These are phyloP conservation scores for Luvunga scandens DNA, from an alignment of 345 rosid genomes.

Conservation along the genomic window DNA sequence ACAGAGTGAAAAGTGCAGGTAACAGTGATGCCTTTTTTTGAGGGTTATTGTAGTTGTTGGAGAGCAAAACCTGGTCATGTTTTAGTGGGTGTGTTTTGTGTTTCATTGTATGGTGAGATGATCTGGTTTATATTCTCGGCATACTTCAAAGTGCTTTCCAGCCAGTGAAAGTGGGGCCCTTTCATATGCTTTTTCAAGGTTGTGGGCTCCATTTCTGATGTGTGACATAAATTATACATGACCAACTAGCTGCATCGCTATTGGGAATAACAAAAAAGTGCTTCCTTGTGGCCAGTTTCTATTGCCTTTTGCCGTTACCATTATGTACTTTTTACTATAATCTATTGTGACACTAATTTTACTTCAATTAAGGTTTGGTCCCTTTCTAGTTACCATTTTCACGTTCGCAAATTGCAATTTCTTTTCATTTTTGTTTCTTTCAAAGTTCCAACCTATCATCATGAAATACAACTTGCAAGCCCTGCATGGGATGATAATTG, in stretches of 20 bases:
- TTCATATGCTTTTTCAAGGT: constrained; percentile 11
- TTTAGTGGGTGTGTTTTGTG: neutral
- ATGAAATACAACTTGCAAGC: neutral
- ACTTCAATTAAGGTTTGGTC: neutral
- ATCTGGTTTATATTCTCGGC: constrained; percentile 26
- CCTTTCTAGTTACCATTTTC: neutral
- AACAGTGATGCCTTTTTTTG: neutral
- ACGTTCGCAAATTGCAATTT: neutral
- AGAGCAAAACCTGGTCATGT: neutral
- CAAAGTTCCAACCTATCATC: neutral
- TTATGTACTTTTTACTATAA: neutral
- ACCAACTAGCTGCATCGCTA: constrained; percentile 11
- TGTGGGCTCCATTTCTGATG: constrained; percentile 29
- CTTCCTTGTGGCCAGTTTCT: neutral
- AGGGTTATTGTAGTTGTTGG: neutral
- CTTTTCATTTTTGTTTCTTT: neutral
- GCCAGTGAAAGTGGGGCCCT: constrained; percentile 35
- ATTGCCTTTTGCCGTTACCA: neutral
- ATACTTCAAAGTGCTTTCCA: constrained; percentile 39
- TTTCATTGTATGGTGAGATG: neutral
- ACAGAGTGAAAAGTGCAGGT: constrained; percentile 1
- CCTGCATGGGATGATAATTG: neutral
- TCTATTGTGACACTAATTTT: neutral
- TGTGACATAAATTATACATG: constrained; percentile 16
- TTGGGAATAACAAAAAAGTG: neutral